Base-by-base conservation (phyloP, 345 rosid species). In the Mercurialis annua region DNA sequence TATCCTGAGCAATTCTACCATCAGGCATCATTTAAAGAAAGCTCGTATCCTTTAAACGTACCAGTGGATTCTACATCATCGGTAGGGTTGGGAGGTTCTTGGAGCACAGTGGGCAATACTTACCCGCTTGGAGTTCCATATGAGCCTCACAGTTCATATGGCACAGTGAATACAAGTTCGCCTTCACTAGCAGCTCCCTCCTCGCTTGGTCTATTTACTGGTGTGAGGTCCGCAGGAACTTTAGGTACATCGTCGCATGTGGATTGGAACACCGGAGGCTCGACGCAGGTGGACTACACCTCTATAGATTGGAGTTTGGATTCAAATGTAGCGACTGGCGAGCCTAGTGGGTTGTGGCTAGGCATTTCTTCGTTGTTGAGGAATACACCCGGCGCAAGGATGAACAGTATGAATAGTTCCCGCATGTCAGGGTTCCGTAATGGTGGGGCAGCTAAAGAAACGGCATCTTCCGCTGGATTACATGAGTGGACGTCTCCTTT, bases 401-500 rank as follows among this genome's bases (percentile, higher is more conserved):
- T 30, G 40, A 75, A 33, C n/a, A 80, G 73, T 50, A 80, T 81
- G 66, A 84, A 76, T 9, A 71, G 82, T 60, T 69, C 71, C 21
- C 43, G 81, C 5, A 54, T 80, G 61, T 47, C 78, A 10, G 85
- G 88, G 71, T 73, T 83, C 63, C 83, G 75, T 69, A 84, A 85
- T 31, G 76, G 58, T 1, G 78, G 72, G 55, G 69, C 67, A 10
- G 66, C 27, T 17, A 66, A 70, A 0, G 92, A 87, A 70, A 59
- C 85, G n/a, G n/a, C n/a, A 49, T 63, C 84, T 27, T 62, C 83
- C 9, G 72, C 82, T 1, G 78, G 79, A 24, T 78, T 88, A 9
- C 84, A 71, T 16, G 98, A 89, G 23, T 92, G 98, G 98, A 85
- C 88, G 5, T 92, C 98, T 3, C 98, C 98, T 6, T 92, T 92